These are phyloP conservation scores for Suillus ampliporus DNA, from an alignment of 768 basidiomycete genomes.

Conservation along the genomic window DNA sequence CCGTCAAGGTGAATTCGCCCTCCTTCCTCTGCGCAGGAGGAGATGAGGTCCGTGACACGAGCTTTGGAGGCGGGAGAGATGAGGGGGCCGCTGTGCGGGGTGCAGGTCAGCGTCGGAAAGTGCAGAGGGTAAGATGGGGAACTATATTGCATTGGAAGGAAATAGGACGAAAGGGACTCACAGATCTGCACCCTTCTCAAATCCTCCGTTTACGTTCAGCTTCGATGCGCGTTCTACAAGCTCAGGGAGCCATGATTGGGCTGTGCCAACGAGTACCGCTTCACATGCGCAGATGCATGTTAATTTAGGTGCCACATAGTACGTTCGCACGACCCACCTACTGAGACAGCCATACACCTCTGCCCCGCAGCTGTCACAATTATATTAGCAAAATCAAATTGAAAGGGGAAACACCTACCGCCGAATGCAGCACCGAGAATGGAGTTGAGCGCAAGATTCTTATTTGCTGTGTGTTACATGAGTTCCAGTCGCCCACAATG, in stretches of 20 bases:
- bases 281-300: constrained; percentile 3
- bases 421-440: constrained; percentile 95
- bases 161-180: constrained; percentile 31
- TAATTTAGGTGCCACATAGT: not conserved
- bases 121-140: constrained; percentile 11
- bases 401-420: constrained; percentile 46
- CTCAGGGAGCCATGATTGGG: constrained; percentile 83
- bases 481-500: constrained; percentile 3
- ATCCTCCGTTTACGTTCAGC: constrained; percentile 88
- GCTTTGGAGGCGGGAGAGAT: constrained; percentile 84
- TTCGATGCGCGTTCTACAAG: constrained; percentile 80
- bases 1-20: constrained; percentile 90
- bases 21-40: constrained; percentile 77
- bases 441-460: constrained; percentile 89
- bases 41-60: constrained; percentile 77
- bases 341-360: constrained; percentile 96
- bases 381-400: constrained; percentile 23
- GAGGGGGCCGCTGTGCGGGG: constrained; percentile 63
- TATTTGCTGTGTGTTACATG: constrained; percentile 66
- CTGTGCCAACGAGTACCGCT: constrained; percentile 85
- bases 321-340: constrained; percentile 55
- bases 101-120: constrained; percentile 1
- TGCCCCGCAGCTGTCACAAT: constrained; percentile 82
- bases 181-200: constrained; percentile 88
- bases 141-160: not conserved